Conservation (phyloP, 2,329 filamentous ascomycete genomes). For the Aspergillaceae sp. region DNA sequence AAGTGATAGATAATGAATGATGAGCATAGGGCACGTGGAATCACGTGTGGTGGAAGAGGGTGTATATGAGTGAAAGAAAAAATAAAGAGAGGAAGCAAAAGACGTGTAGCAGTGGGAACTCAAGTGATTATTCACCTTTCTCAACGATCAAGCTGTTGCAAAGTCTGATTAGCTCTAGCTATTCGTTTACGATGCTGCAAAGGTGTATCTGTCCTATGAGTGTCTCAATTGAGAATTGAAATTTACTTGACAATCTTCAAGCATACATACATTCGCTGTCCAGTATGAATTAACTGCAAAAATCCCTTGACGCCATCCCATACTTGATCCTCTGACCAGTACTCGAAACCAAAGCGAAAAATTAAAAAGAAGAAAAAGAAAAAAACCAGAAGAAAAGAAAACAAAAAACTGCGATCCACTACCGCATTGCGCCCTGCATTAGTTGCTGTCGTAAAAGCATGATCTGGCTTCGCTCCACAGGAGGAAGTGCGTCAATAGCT, state of each 20-base stretch:
- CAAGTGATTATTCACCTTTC: not conserved
- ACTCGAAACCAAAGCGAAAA: no score
- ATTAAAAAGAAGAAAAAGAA: not conserved
- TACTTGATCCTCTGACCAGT: not conserved
- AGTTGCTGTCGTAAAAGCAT: conserved; percentile 64
- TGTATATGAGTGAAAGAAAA: not conserved
- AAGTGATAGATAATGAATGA: not conserved
- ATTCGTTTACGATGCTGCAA: not conserved
- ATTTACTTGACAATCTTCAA: not conserved
- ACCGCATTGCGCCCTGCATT: conserved; percentile 34
- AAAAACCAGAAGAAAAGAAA: conserved; percentile 1
- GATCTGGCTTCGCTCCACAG: conserved; percentile 68
- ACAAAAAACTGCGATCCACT: conserved; percentile 3
- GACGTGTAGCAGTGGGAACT: not conserved
- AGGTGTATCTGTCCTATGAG: not conserved
- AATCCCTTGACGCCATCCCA: conserved; percentile 2
- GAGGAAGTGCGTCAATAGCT: conserved; percentile 69
- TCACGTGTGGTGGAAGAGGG: conserved; percentile 8
- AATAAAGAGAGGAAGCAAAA: no score
- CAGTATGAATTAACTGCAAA: not conserved
- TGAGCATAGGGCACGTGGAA: conserved; percentile 5
- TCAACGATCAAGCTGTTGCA: not conserved
- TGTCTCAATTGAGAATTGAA: not conserved
- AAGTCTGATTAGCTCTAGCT: no score
- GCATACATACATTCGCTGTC: conserved; percentile 5